Evolutionary conservation across 2,329 filamentous ascomycete species (phyloP).

Genomic region (Cordyceps farinosa): DNA sequence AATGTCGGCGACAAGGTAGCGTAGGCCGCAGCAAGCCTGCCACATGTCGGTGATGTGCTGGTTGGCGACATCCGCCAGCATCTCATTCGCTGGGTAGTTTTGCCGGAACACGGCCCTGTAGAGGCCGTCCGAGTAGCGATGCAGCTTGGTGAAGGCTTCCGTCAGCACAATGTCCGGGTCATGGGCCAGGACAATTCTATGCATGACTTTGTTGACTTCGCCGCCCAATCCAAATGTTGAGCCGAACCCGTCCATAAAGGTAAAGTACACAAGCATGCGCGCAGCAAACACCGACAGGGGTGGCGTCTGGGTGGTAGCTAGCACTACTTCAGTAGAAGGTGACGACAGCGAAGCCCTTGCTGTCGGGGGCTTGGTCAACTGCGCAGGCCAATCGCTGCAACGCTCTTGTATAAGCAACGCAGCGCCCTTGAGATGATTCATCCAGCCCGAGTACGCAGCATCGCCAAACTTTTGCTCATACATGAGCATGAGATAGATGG

Average conservation of each 20-base stretch:
- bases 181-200: constrained; percentile 8
- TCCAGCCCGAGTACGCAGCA: constrained; percentile 27
- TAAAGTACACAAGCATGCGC: constrained; percentile 34
- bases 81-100: constrained; percentile 32
- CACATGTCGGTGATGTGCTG: constrained; percentile 31
- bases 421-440: constrained; percentile 32
- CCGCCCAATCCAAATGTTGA: constrained; percentile 33
- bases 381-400: constrained; percentile 20
- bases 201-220: constrained; percentile 30
- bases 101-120: constrained; percentile 35
- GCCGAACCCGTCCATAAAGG: constrained; percentile 31
- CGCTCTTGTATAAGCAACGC: constrained; percentile 30
- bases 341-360: background rate
- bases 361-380: background rate
- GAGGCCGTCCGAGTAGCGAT: constrained; percentile 32
- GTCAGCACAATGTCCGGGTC: constrained; percentile 17
- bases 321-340: constrained; percentile 3
- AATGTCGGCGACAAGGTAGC: constrained; percentile 32
- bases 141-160: constrained; percentile 29
- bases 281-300: constrained; percentile 32
- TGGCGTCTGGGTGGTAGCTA: constrained; percentile 1
- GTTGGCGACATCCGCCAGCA: constrained; percentile 36
- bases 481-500: constrained; percentile 34
- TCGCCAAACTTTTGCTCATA: constrained; percentile 39
- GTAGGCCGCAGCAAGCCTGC: constrained; percentile 29